phyloP scores from a whole-genome alignment of 1,139 yeast species.

The Kodamaea suecica region DNA sequence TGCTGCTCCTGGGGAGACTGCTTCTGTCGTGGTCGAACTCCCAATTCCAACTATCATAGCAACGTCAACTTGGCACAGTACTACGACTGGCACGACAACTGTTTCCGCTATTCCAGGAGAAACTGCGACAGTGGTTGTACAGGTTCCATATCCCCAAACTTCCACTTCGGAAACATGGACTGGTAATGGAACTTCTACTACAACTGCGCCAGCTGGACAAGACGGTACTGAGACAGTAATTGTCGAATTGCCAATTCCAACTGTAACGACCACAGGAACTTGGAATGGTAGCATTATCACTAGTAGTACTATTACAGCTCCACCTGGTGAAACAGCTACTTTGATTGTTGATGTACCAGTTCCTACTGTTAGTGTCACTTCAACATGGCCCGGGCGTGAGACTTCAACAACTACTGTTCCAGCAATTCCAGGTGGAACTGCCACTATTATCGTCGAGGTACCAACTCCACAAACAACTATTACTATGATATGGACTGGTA shows the following conservation, averaged over 20 bases:
- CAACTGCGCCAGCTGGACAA: slow-evolving; percentile 9
- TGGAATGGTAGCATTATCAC: slow-evolving; percentile 1
- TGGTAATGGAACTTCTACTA: slow-evolving; percentile 8
- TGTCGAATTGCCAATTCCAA: slow-evolving; percentile 14
- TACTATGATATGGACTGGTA: slow-evolving; percentile 13
- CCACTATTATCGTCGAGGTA: slow-evolving; percentile 17
- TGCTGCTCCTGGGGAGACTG: slow-evolving; percentile 2
- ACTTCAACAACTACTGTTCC: slow-evolving; percentile 9
- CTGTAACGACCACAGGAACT: slow-evolving; percentile 2
- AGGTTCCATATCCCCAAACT: slow-evolving; percentile 15
- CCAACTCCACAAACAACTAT: slow-evolving; percentile 14
- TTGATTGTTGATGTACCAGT: slow-evolving; percentile 4
- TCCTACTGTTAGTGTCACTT: slow-evolving; percentile 1
- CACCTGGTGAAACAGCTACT: slow-evolving; percentile 4
- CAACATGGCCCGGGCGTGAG: slow-evolving; percentile 5
- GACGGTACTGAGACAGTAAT: slow-evolving; percentile 13
- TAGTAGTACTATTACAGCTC: slow-evolving; percentile 2
- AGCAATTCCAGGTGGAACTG: slow-evolving; percentile 12
- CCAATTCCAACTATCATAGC: slow-evolving; percentile 4
- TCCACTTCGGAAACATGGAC: slow-evolving; percentile 13
- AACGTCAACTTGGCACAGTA: slow-evolving; percentile 4
- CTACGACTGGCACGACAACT: slow-evolving; percentile 10
- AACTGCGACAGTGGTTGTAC: slow-evolving; percentile 18
- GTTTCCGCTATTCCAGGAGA: slow-evolving; percentile 9
- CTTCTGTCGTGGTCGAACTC: slow-evolving; percentile 3